phyloP scores from a whole-genome alignment of 768 basidiomycete genomes.

The Kwoniella mangroviensis region DNA sequence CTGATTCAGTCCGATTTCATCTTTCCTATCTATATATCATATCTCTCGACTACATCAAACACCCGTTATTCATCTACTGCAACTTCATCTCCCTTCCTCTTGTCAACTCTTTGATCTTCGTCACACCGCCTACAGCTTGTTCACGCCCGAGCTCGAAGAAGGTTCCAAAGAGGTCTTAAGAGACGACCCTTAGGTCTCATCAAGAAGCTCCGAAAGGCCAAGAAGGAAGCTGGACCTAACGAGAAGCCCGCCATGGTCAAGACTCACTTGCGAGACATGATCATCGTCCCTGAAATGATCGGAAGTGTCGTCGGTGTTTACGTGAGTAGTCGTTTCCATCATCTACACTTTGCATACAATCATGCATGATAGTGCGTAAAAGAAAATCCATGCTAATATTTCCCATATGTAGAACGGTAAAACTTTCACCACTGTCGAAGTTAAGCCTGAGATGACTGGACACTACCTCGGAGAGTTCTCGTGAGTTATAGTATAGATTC shows the following conservation, averaged over 20 bases:
- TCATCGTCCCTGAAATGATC: slow-evolving; percentile 99
- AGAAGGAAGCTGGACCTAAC: slow-evolving; percentile 98
- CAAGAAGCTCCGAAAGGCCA: slow-evolving; percentile 99
- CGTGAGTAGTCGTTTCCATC: slow-evolving; percentile 52
- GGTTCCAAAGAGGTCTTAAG: slow-evolving; percentile 99
- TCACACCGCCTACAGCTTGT: slow-evolving; percentile 74
- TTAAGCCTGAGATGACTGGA: slow-evolving; percentile 99
- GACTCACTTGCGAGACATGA: slow-evolving; percentile 99
- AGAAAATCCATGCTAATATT: neutral
- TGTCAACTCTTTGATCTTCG: neutral
- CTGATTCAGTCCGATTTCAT: slow-evolving; percentile 5
- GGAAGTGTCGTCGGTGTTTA: slow-evolving; percentile 97
- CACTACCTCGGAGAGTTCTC: slow-evolving; percentile 93
- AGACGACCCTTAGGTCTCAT: slow-evolving; percentile 97
- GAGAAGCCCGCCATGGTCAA: slow-evolving; percentile 99
- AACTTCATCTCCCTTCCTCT: slow-evolving; percentile 1
- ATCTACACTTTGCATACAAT: neutral
- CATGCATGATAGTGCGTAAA: neutral
- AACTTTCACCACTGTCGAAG: slow-evolving; percentile 75
- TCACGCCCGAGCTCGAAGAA: slow-evolving; percentile 95
- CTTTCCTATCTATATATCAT: slow-evolving; percentile 67
- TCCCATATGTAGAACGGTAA: slow-evolving; percentile 53
- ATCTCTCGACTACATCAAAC: neutral
- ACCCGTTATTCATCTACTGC: no score
- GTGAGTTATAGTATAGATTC: slow-evolving; percentile 20